These are phyloP conservation scores for Protomyces pachydermus DNA, from an alignment of 1,139 yeast genomes.

Conservation along the genomic window DNA sequence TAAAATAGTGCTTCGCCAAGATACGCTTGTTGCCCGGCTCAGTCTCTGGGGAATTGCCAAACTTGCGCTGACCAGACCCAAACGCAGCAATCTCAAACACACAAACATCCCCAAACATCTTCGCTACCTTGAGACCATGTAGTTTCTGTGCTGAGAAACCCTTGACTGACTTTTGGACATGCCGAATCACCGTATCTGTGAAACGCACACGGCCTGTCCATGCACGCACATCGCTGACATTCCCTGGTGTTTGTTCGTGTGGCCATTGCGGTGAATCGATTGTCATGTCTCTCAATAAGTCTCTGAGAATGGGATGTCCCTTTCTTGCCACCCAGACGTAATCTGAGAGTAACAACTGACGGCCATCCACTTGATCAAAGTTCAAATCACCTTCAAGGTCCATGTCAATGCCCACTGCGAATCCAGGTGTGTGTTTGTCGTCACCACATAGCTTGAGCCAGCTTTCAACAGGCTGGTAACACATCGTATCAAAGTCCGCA, in stretches of 20 bases:
- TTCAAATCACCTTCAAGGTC: constrained; percentile 10
- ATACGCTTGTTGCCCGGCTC: not conserved
- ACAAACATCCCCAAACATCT: constrained; percentile 69
- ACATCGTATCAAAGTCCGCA: constrained; percentile 75
- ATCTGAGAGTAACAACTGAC: constrained; percentile 35
- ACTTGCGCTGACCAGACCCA: constrained; percentile 17
- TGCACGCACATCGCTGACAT: constrained; percentile 66
- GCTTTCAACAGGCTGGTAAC: constrained; percentile 8
- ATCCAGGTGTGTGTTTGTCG: constrained; percentile 9
- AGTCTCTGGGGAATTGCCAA: constrained; percentile 8
- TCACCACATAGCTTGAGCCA: constrained; percentile 10
- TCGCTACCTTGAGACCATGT: constrained; percentile 62
- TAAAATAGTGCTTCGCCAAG: not conserved
- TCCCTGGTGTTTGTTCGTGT: constrained; percentile 42
- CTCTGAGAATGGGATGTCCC: constrained; percentile 88
- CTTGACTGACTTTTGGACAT: constrained; percentile 37
- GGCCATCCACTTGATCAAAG: constrained; percentile 10
- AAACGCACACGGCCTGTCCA: constrained; percentile 98
- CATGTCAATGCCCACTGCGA: constrained; percentile 27
- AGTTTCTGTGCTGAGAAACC: constrained; percentile 49
- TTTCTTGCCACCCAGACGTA: constrained; percentile 76
- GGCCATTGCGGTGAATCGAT: constrained; percentile 49
- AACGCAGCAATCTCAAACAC: constrained; percentile 57
- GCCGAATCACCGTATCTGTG: constrained; percentile 77
- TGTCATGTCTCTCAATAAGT: constrained; percentile 72